These are phyloP conservation scores for Phellopilus nigrolimitatus DNA, from an alignment of 1,284 basidiomycete genomes.

Conservation along the genomic window DNA sequence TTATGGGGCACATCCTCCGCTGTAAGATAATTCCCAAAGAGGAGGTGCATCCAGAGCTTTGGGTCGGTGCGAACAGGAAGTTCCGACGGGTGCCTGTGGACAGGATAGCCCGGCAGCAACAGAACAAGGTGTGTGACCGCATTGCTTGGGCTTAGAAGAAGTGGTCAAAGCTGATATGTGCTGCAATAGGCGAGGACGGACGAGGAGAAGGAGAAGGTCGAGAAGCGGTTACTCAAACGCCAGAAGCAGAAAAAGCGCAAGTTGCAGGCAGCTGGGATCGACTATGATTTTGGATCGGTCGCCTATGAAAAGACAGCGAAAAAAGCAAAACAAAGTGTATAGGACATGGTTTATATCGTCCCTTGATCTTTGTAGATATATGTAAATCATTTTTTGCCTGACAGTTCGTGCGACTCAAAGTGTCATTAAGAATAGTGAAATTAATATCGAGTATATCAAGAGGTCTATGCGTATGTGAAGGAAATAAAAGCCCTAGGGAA, in stretches of 20 bases:
- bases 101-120: slow-evolving; percentile 66
- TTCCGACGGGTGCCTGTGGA: slow-evolving; percentile 77
- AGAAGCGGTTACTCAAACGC: slow-evolving; percentile 70
- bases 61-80: slow-evolving; percentile 95
- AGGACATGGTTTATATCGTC: too few relatives aligned
- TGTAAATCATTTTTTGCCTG: not conserved
- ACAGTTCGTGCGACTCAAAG: too few relatives aligned
- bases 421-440: too few relatives aligned
- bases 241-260: slow-evolving; percentile 78
- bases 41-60: slow-evolving; percentile 87
- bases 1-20: slow-evolving; percentile 89
- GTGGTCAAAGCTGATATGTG: slow-evolving; percentile 7
- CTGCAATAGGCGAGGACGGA: slow-evolving; percentile 64
- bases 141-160: not conserved
- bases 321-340: slow-evolving; percentile 28
- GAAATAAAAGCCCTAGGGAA: too few relatives aligned
- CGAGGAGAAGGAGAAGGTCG: slow-evolving; percentile 64
- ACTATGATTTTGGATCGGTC: slow-evolving; percentile 79
- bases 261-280: slow-evolving; percentile 79
- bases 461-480: too few relatives aligned
- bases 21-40: slow-evolving; percentile 87
- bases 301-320: too few relatives aligned
- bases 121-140: slow-evolving; percentile 69
- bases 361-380: too few relatives aligned
- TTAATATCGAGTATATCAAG: too few relatives aligned